Conservation (phyloP, 805 yeast genomes). For the Phaffomyces antillensis region DNA sequence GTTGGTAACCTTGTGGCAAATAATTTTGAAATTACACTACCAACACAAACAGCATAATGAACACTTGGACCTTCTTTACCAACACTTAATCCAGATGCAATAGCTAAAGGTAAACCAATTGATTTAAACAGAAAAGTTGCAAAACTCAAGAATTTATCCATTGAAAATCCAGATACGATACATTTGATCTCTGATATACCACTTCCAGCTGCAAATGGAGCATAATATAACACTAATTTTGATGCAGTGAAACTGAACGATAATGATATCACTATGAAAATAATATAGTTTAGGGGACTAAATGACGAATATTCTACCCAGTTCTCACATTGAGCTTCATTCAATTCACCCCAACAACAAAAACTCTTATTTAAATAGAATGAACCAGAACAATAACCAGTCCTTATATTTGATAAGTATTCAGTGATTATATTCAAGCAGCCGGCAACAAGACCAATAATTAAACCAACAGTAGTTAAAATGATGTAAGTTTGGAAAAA, state of each 20-base stretch:
- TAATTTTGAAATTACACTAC: conserved; percentile 31
- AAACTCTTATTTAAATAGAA: conserved; percentile 67
- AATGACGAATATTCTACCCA: conserved; percentile 66
- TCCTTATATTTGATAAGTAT: conserved; percentile 71
- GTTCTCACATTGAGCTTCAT: conserved; percentile 41
- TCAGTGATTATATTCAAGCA: conserved; percentile 75
- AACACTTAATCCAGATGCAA: conserved; percentile 86
- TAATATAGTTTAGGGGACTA: conserved; percentile 41
- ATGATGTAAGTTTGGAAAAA: conserved; percentile 52
- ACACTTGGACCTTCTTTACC: conserved; percentile 99
- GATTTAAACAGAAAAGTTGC: conserved; percentile 70
- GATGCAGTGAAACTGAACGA: conserved; percentile 62
- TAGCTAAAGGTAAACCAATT: conserved; percentile 79
- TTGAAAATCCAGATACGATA: conserved; percentile 82
- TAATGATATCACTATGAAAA: conserved; percentile 54
- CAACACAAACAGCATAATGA: conserved; percentile 97
- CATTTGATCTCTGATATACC: conserved; percentile 97
- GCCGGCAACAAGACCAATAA: conserved; percentile 82
- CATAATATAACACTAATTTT: conserved; percentile 55
- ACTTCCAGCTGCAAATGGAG: conserved; percentile 93
- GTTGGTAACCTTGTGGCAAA: conserved; percentile 14
- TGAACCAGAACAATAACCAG: conserved; percentile 68
- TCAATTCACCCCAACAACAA: conserved; percentile 69
- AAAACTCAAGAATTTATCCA: conserved; percentile 69
- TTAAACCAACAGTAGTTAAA: conserved; percentile 64